Evolutionary conservation across 257 asterid species (phyloP), one percentile per base, ranked within the genome.

Genomic region (Solanum ahanhuiri): DNA sequence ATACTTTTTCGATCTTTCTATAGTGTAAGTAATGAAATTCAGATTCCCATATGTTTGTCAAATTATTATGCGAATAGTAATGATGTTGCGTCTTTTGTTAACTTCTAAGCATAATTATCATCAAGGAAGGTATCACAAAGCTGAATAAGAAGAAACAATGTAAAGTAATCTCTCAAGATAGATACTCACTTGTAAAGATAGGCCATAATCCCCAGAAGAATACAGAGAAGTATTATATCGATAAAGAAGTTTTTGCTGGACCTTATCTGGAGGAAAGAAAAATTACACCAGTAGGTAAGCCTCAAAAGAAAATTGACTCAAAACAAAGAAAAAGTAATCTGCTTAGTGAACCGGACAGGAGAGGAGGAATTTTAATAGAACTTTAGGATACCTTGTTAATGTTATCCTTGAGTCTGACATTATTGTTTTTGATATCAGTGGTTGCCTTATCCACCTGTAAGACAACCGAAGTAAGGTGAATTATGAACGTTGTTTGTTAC

Each of bases 161-260:
- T 43, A 39, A 17, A 39, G 81, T 30, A 39, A 25, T 18, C 7
- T 23, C 41, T 6, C n/a, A 14, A 41, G n/a, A 28, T 30, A 31
- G 83, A n/a, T 60, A 91, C 99, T 93, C 86, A 96, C 99, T 95
- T 93, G 94, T 94, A 95, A 57, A 97, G 86, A 87, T 95, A 97
- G 85, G 93, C 81, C 22, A 91, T 92, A 84, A 97, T 93, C 81
- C 98, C 99, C 84, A 97, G 94, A 89, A 97, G 89, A 86, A 95
- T 73, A 87, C 96, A 93, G 10, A 94, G 2, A 82, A 96, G 94
- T 87, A 93, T 88, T 88, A 95, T 91, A 83, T 97, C 98, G 12
- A 95, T 92, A 86, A 90, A 88, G 92, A 96, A 88, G 87, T 92
- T 97, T 85, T 86, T 91, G 15, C 91, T 93, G 39, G 98, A 95